These are phyloP conservation scores for Aspergillus egyptiacus DNA, from an alignment of 495 filamentous ascomycete species.

Conservation along the genomic window DNA sequence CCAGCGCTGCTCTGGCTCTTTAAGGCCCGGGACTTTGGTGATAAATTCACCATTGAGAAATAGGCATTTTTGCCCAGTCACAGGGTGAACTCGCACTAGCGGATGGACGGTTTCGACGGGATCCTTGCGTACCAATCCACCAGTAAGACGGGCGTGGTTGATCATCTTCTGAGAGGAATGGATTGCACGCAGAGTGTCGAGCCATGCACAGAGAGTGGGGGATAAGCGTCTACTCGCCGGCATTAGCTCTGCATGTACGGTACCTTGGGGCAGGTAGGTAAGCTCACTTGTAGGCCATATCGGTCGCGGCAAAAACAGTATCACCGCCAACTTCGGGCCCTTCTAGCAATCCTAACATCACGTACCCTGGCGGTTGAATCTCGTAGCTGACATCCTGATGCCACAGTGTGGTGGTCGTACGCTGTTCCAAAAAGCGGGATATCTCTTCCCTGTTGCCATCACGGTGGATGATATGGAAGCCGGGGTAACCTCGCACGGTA, in stretches of 20 bases:
- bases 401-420: constrained; percentile 52
- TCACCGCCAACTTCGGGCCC: constrained; percentile 63
- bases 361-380: constrained; percentile 51
- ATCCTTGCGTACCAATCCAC: constrained; percentile 63
- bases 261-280: not conserved
- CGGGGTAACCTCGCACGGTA: constrained; percentile 46
- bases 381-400: constrained; percentile 59
- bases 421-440: constrained; percentile 47
- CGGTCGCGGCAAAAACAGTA: constrained; percentile 71
- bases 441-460: constrained; percentile 54
- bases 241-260: constrained; percentile 7
- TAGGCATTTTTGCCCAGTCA: constrained; percentile 72
- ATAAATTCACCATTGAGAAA: constrained; percentile 80
- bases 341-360: constrained; percentile 52
- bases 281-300: constrained; percentile 61
- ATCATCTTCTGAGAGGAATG: constrained; percentile 75
- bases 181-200: constrained; percentile 65
- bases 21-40: constrained; percentile 66
- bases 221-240: constrained; percentile 47
- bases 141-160: constrained; percentile 53
- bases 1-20: constrained; percentile 51
- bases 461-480: constrained; percentile 57
- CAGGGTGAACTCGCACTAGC: constrained; percentile 67
- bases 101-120: constrained; percentile 65
- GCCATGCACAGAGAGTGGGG: constrained; percentile 59